These are phyloP conservation scores for Pistacia vera DNA, from an alignment of 345 rosid species.

Conservation along the genomic window DNA sequence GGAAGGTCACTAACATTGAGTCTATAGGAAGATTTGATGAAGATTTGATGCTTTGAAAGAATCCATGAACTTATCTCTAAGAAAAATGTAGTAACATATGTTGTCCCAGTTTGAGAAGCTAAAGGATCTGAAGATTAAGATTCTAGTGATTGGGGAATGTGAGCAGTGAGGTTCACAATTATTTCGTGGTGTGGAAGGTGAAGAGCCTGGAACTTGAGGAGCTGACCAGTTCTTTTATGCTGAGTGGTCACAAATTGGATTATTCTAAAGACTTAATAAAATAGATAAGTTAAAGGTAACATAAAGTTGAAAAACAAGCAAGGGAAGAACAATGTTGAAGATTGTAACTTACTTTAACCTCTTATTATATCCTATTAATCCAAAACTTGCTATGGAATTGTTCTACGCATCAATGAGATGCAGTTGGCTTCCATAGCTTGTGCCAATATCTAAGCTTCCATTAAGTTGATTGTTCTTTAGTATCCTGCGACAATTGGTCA, in stretches of 20 bases:
- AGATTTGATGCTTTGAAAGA: constrained; percentile 15
- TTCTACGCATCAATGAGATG: constrained; percentile 52
- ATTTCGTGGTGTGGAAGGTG: constrained; percentile 40
- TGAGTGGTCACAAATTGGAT: constrained; percentile 56
- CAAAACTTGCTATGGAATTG: constrained; percentile 40
- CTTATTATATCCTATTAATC: neutral
- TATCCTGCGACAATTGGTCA: constrained; percentile 35
- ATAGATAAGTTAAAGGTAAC: neutral
- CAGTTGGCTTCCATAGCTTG: constrained; percentile 42
- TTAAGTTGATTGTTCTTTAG: constrained; percentile 51
- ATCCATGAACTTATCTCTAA: constrained; percentile 27
- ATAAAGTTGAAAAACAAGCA: neutral
- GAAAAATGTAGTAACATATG: constrained; percentile 26
- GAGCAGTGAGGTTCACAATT: constrained; percentile 56
- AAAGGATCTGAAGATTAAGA: constrained; percentile 53
- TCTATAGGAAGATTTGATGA: constrained; percentile 54
- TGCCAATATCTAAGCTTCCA: constrained; percentile 58
- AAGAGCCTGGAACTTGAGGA: constrained; percentile 11
- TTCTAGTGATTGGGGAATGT: constrained; percentile 65
- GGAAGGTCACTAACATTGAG: constrained; percentile 40
- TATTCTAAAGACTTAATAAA: constrained; percentile 54
- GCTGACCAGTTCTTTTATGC: constrained; percentile 37
- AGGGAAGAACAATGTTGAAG: neutral
- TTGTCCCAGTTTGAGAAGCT: constrained; percentile 61
- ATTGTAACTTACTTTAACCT: constrained; percentile 48